Conservation (phyloP, 202 grass and related monocot genomes). For the Digitaria exilis region DNA sequence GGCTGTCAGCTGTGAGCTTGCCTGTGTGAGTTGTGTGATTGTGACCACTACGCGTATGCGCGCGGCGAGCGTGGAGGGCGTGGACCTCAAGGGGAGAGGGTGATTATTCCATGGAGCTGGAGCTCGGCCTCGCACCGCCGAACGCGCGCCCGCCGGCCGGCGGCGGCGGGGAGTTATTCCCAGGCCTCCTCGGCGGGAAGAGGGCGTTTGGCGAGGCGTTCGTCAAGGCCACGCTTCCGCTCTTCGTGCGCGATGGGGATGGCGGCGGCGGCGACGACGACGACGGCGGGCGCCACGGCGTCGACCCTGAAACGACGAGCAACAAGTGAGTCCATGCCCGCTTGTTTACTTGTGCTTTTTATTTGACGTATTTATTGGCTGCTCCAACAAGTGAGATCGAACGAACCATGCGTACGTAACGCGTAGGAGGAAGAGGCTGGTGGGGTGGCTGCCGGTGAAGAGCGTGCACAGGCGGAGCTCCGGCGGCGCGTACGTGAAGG, state of each 20-base stretch:
- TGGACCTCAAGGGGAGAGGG: neutral
- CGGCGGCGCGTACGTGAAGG: conserved; percentile 63
- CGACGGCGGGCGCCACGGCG: neutral
- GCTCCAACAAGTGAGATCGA: too few species aligned
- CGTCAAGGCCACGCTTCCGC: conserved; percentile 39
- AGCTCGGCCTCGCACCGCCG: conserved; percentile 54
- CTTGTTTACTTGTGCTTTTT: too few species aligned
- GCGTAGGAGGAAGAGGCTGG: conserved; percentile 47
- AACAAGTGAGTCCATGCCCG: conserved; percentile 25
- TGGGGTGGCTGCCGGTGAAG: conserved; percentile 90
- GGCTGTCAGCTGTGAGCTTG: neutral
- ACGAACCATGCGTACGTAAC: too few species aligned
- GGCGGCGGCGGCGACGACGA: neutral
- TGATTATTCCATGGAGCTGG: conserved; percentile 60
- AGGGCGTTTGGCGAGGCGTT: conserved; percentile 32
- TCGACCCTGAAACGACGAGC: neutral
- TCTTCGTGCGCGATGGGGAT: conserved; percentile 33
- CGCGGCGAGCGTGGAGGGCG: neutral
- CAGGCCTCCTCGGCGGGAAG: conserved; percentile 43
- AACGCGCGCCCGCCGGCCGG: conserved; percentile 5
- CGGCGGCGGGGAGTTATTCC: neutral
- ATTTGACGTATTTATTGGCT: neutral
- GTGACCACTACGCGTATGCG: neutral
- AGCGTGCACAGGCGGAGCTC: conserved; percentile 5
- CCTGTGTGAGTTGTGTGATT: neutral